These are phyloP conservation scores for Colletotrichum lentis DNA, from an alignment of 2,329 filamentous ascomycete species.

Conservation along the genomic window DNA sequence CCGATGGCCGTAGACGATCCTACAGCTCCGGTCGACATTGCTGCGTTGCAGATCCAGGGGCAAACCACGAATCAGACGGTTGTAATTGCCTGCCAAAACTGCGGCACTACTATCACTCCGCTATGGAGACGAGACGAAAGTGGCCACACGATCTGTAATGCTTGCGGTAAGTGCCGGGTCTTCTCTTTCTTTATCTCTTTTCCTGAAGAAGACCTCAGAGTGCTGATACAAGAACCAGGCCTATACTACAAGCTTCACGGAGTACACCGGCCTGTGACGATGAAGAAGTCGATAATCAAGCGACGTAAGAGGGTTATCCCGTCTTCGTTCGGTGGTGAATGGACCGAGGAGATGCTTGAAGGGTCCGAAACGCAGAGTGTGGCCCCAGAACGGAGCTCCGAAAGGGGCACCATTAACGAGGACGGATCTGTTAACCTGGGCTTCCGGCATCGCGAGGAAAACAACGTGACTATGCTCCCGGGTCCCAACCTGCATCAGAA, in stretches of 20 bases:
- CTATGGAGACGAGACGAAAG: conserved; percentile 94
- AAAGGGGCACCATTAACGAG: conserved; percentile 66
- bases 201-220: conserved; percentile 16
- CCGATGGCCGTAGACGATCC: conserved; percentile 47
- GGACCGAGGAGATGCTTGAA: conserved; percentile 57
- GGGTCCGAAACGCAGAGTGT: conserved; percentile 55
- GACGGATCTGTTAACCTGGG: conserved; percentile 73
- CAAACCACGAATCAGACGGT: conserved; percentile 63
- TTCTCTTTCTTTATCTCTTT: background rate
- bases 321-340: conserved; percentile 60
- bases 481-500: conserved; percentile 55
- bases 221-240: conserved; percentile 59
- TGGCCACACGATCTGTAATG: conserved; percentile 97
- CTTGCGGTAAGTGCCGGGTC: conserved; percentile 76
- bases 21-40: conserved; percentile 58
- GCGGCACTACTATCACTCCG: conserved; percentile 93
- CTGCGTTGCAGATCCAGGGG: conserved; percentile 52
- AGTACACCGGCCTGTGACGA: conserved; percentile 90
- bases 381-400: conserved; percentile 50
- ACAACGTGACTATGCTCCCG: conserved; percentile 57
- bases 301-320: conserved; percentile 93
- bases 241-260: conserved; percentile 97
- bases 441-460: conserved; percentile 58
- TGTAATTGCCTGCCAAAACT: conserved; percentile 95
- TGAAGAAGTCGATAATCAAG: conserved; percentile 99